Evolutionary conservation across 2,329 filamentous ascomycete species (phyloP), one percentile per base, ranked within the genome.

Genomic region (Microsporum canis): DNA sequence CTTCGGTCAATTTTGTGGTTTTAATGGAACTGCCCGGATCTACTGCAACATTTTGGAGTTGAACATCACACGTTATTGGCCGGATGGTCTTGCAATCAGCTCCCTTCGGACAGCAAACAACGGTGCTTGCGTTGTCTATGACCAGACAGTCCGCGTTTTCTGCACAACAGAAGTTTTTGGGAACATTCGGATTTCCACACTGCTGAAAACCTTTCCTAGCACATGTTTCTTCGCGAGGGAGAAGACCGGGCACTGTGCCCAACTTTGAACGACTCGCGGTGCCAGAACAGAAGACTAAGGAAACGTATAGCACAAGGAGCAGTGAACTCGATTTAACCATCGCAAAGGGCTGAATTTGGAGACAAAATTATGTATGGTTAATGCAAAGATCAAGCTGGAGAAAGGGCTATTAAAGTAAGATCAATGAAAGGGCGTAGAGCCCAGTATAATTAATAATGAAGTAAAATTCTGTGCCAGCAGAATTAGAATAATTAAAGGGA

Each of bases 61-160:
- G 66, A 3, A 78, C 63, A 61, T 79, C 69, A 69, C 78, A 80
- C 31, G 70, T 69, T 56, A 79, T 76, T 0, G 74, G 70, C 36
- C 70, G 63, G 55, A 79, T 79, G 58, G 69, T 72, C 12, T 69
- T 64, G 64, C 78, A 80, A 57, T 69, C 68, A 31, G 67, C 61
- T 3, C 74, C 76, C 8, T 70, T 67, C n/a, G 76, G 77, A 65
- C 78, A 80, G 67, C 78, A 80, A 29, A 80, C 71, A 33, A 71
- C 76, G 2, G 76, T 75, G 38, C 69, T 76, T 8, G 69, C 71
- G 59, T 70, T 65, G 62, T 79, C 77, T 39, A 78, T 61, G 49
- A 71, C 71, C 57, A 78, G 66, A 63, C 78, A 80, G 43, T 68
- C 73, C 14, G 71, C 70, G 7, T 66, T 69, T 36, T 71, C 70